Percentiles rank a stretch among this genome's conserved stretches.
phyloP scores from a whole-genome alignment of 2,329 filamentous ascomycete species.

The Teratosphaeria destructans region DNA sequence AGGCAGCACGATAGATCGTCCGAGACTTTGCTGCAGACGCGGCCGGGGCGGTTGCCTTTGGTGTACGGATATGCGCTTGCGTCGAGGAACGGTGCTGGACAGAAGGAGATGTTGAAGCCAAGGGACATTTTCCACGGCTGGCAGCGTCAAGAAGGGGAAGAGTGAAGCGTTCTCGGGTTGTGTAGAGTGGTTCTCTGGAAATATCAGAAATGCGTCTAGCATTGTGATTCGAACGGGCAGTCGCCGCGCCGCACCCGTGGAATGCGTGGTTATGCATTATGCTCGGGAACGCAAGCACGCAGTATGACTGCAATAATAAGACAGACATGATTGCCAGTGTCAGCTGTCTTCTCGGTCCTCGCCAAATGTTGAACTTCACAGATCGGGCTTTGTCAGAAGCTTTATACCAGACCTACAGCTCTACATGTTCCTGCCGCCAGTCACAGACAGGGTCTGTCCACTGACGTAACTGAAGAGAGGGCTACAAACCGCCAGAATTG shows the following conservation, averaged over 20 bases:
- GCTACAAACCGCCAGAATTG: constrained; percentile 67
- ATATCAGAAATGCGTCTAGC: background rate
- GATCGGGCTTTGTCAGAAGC: too few relatives aligned
- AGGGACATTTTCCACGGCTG: background rate
- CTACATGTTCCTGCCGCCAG: constrained; percentile 58
- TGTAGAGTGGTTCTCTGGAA: background rate
- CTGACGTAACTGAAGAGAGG: constrained; percentile 76
- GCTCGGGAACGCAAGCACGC: background rate
- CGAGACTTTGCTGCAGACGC: constrained; percentile 41
- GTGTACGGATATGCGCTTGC: constrained; percentile 5
- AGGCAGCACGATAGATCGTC: constrained; percentile 62
- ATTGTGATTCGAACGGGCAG: background rate
- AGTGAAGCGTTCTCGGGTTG: background rate
- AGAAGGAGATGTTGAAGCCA: background rate
- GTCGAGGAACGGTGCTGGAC: constrained; percentile 9
- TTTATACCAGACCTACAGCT: background rate
- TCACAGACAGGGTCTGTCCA: constrained; percentile 80
- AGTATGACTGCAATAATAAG: background rate
- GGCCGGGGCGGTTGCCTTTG: constrained; percentile 23
- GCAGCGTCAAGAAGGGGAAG: background rate
- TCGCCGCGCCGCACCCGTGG: background rate
- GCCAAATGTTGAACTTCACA: background rate
- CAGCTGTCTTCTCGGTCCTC: background rate
- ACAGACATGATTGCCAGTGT: background rate
- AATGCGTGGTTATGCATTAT: background rate